These are phyloP conservation scores for Arthrobotrys conoides DNA, from an alignment of 2,329 filamentous ascomycete genomes.

Conservation along the genomic window DNA sequence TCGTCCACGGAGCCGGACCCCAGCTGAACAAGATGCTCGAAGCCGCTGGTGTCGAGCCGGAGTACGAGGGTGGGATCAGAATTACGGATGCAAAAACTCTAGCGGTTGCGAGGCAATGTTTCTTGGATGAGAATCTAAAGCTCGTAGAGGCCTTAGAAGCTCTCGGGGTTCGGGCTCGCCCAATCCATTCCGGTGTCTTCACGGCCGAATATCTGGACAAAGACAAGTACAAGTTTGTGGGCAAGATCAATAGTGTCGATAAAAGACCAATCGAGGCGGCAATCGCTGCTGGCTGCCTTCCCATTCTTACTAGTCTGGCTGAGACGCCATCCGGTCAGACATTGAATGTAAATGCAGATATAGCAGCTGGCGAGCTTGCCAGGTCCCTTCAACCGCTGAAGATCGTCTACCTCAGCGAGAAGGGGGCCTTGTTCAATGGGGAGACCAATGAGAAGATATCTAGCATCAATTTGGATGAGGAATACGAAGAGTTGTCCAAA, in stretches of 20 bases:
- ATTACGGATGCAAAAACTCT: conserved; percentile 97
- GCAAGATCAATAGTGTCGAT: conserved; percentile 94
- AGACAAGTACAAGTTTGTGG: conserved; percentile 95
- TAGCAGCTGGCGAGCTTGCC: conserved; percentile 92
- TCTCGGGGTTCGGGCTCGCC: conserved; percentile 88
- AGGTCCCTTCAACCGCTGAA: conserved; percentile 91
- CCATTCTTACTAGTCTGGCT: conserved; percentile 95
- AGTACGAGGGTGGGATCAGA: conserved; percentile 96
- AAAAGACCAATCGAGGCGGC: conserved; percentile 90
- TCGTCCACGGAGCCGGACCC: conserved; percentile 94
- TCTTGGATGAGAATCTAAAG: conserved; percentile 95
- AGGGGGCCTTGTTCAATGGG: conserved; percentile 94
- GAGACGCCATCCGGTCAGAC: conserved; percentile 92
- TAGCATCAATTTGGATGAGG: conserved; percentile 95
- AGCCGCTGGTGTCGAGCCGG: conserved; percentile 90
- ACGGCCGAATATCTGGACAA: conserved; percentile 95
- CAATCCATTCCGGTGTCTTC: conserved; percentile 90
- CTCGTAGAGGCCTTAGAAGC: conserved; percentile 90
- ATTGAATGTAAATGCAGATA: conserved; percentile 97
- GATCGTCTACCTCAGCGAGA: conserved; percentile 98
- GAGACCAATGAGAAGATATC: conserved; percentile 96
- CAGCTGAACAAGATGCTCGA: conserved; percentile 94
- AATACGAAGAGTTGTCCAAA: conserved; percentile 91
- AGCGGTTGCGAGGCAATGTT: conserved; percentile 89
- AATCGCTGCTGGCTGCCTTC: conserved; percentile 90